phyloP scores from a whole-genome alignment of 1,284 basidiomycete genomes.

The Ustilago tritici region DNA sequence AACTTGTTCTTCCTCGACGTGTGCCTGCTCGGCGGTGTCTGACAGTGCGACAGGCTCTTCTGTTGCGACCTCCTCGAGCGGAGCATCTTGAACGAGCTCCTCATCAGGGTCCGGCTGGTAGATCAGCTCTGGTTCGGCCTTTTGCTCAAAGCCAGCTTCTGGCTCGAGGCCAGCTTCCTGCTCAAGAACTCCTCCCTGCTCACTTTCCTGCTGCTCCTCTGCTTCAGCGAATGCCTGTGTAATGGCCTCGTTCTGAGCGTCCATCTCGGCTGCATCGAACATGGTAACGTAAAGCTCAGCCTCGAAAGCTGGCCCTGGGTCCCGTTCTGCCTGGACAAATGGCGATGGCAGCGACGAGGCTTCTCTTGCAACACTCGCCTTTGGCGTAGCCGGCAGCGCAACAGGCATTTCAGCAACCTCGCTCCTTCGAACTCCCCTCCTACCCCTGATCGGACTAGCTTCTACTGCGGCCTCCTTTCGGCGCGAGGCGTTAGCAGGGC shows the following conservation, averaged over 20 bases:
- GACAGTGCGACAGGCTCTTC: background rate
- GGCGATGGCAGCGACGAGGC: slow-evolving; percentile 11
- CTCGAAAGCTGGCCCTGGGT: slow-evolving; percentile 18
- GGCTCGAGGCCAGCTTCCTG: background rate
- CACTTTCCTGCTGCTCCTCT: slow-evolving; percentile 1
- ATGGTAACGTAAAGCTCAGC: slow-evolving; percentile 43
- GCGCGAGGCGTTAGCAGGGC: slow-evolving; percentile 20
- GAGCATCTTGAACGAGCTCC: background rate
- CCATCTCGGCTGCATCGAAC: slow-evolving; percentile 32
- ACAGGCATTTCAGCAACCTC: slow-evolving; percentile 31
- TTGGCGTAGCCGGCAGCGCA: slow-evolving; percentile 18
- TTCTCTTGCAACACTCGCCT: background rate
- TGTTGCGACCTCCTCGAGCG: background rate
- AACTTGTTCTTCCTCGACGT: background rate
- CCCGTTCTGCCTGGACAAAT: background rate
- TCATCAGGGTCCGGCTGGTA: background rate
- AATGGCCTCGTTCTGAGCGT: slow-evolving; percentile 35
- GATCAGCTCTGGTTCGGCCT: background rate
- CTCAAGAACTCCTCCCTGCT: background rate
- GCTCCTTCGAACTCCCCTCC: slow-evolving; percentile 33
- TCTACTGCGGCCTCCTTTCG: slow-evolving; percentile 18
- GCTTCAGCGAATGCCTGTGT: slow-evolving; percentile 9
- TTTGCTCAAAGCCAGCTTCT: too few relatives aligned
- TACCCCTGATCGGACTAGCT: slow-evolving; percentile 21
- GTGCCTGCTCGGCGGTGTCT: background rate